Evolutionary conservation across 2,329 filamentous ascomycete genomes (phyloP).

Genomic region (Elsinoe australis): DNA sequence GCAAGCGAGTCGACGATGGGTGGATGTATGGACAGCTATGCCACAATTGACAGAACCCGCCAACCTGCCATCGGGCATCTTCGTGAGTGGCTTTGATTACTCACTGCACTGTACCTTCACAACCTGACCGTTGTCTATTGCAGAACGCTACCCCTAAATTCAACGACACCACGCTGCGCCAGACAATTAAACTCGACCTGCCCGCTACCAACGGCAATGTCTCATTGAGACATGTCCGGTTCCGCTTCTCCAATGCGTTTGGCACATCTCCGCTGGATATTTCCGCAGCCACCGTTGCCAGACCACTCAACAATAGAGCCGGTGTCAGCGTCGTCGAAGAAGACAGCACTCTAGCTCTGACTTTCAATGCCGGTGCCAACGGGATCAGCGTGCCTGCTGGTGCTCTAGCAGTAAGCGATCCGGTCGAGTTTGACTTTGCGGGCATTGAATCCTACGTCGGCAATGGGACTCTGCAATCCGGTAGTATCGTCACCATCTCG

Average conservation of each 20-base stretch:
- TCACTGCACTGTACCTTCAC: too few relatives aligned
- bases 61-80: conserved; percentile 55
- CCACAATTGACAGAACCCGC: conserved; percentile 55
- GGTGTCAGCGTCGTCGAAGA: conserved; percentile 49
- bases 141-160: conserved; percentile 52
- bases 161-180: conserved; percentile 55
- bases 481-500: conserved; percentile 50
- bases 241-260: conserved; percentile 60
- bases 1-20: conserved; percentile 40
- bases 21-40: conserved; percentile 59
- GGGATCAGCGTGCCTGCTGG: conserved; percentile 49
- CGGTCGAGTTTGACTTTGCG: conserved; percentile 42
- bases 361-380: conserved; percentile 47
- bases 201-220: conserved; percentile 34
- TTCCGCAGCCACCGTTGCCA: conserved; percentile 50
- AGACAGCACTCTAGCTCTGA: conserved; percentile 46
- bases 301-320: conserved; percentile 47
- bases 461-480: conserved; percentile 35
- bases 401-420: conserved; percentile 54
- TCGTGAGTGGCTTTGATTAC: too few relatives aligned
- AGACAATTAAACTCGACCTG: conserved; percentile 56
- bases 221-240: conserved; percentile 41
- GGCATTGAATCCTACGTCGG: conserved; percentile 5
- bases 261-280: conserved; percentile 54
- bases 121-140: background rate